Evolutionary conservation across 495 filamentous ascomycete genomes (phyloP), one percentile per base, ranked within the genome.

Genomic region (Parathielavia appendiculata): DNA sequence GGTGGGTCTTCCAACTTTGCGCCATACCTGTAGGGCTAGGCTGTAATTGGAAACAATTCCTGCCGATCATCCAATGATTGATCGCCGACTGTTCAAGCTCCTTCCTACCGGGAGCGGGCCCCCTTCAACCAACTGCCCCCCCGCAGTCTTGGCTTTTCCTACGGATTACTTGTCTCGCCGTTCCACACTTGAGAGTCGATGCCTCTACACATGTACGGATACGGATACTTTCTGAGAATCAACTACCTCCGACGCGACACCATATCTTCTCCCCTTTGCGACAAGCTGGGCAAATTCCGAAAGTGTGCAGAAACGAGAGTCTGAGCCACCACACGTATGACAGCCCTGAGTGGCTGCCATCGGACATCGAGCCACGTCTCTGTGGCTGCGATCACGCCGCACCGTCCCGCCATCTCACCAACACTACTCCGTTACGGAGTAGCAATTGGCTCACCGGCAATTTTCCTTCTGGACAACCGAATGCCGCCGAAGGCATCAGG

Each of bases 21-120:
- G 48, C 56, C 59, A 65, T 49, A 35, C 49, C 22, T 61, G 54
- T 38, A 39, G 50, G 59, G 63, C 63, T 62, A 57, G 58, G 34
- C 56, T 53, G 19, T 11, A 48, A 39, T 16, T 4, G 48, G 59
- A 36, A 59, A 57, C 9, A 38, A 13, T 13, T 36, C 26, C 2
- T 6, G 23, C 16, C 17, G 22, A 60, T 57, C 38, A 30, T 46
- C 63, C 59, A 65, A 65, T 65, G 48, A 62, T 9, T 5, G 43
- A 14, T 22, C 59, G 56, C 34, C 56, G 59, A 32, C 48, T 26
- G 34, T 19, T 40, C 53, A 51, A 54, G 46, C 41, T 52, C 59
- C 47, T 53, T 45, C 38, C 54, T 14, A 19, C 39, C 35, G 45
- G 53, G 55, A 22, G 19, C 46, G 48, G 22, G 47, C 40, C 49